A percentile compares a stretch with the other conserved stretches of the same genome.
Conservation (phyloP, 2,329 filamentous ascomycete genomes). For the Sphaerostilbella broomeana region DNA sequence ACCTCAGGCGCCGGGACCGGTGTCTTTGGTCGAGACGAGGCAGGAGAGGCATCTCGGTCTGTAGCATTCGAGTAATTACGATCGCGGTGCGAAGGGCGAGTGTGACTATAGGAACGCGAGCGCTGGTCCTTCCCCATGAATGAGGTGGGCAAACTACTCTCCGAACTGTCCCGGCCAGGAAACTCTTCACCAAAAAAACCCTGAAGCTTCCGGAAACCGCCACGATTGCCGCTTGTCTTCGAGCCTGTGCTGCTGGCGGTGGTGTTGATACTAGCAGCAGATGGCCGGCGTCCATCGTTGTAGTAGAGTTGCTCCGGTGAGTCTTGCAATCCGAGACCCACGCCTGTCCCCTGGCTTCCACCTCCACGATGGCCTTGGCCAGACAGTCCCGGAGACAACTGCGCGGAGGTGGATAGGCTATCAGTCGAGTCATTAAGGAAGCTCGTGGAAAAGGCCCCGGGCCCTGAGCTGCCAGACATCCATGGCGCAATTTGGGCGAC, state of each 20-base stretch:
- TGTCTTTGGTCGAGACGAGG: conserved; percentile 72
- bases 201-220: conserved; percentile 75
- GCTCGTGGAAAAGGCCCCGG: conserved; percentile 42
- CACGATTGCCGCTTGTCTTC: conserved; percentile 61
- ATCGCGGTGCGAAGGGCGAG: conserved; percentile 52
- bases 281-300: conserved; percentile 73
- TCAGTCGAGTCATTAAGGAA: conserved; percentile 75
- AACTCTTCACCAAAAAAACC: conserved; percentile 92
- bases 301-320: conserved; percentile 55
- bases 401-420: conserved; percentile 53
- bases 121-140: conserved; percentile 51
- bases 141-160: conserved; percentile 54
- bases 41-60: conserved; percentile 68
- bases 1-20: conserved; percentile 86
- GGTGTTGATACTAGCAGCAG: conserved; percentile 72
- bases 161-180: conserved; percentile 65
- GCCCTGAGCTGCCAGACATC: conserved; percentile 41
- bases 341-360: conserved; percentile 21
- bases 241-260: conserved; percentile 82
- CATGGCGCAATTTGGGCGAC: conserved; percentile 53
- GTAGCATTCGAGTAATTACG: conserved; percentile 75
- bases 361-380: conserved; percentile 31
- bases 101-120: conserved; percentile 56
- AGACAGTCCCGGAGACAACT: conserved; percentile 65
- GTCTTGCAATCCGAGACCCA: conserved; percentile 43